phyloP scores from a whole-genome alignment of 1,284 basidiomycete genomes.

The Cutaneotrichosporon sp. region DNA sequence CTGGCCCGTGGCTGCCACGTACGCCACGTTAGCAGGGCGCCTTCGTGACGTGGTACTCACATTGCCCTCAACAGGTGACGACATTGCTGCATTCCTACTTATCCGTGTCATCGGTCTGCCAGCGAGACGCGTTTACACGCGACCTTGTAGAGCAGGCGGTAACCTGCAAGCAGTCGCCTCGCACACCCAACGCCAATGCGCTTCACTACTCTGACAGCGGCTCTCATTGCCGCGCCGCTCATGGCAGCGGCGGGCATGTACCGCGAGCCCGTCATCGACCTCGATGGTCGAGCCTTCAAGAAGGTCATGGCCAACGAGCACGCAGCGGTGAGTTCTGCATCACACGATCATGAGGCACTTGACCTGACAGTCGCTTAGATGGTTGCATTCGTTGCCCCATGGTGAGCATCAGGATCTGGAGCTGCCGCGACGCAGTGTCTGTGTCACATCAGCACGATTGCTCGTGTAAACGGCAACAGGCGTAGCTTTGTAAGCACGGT shows the following conservation, averaged over 20 bases:
- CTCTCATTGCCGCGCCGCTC: constrained; percentile 3
- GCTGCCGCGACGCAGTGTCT: too few relatives aligned
- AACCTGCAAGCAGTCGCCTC: background rate
- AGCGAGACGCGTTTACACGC: too few relatives aligned
- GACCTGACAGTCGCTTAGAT: constrained; percentile 46
- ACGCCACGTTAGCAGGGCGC: too few relatives aligned
- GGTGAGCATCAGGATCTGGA: constrained; percentile 56
- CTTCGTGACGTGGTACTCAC: too few relatives aligned
- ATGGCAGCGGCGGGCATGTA: constrained; percentile 68
- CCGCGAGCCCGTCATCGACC: constrained; percentile 65
- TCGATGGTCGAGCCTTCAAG: constrained; percentile 68
- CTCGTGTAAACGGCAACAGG: too few relatives aligned
- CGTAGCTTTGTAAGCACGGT: background rate
- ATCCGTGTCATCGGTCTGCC: too few relatives aligned
- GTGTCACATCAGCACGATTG: too few relatives aligned
- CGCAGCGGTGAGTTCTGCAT: constrained; percentile 41
- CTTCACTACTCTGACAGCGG: constrained; percentile 8
- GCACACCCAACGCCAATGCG: constrained; percentile 5
- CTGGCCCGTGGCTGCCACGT: too few relatives aligned
- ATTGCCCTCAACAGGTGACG: too few relatives aligned
- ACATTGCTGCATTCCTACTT: too few relatives aligned
- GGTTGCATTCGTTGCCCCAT: constrained; percentile 84
- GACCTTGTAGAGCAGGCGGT: background rate
- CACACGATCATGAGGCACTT: too few relatives aligned
- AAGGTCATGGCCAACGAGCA: constrained; percentile 71